Percentiles rank a stretch among this genome's conserved stretches.
phyloP scores from a whole-genome alignment of 768 basidiomycete species.

The Amanita fuliginea region DNA sequence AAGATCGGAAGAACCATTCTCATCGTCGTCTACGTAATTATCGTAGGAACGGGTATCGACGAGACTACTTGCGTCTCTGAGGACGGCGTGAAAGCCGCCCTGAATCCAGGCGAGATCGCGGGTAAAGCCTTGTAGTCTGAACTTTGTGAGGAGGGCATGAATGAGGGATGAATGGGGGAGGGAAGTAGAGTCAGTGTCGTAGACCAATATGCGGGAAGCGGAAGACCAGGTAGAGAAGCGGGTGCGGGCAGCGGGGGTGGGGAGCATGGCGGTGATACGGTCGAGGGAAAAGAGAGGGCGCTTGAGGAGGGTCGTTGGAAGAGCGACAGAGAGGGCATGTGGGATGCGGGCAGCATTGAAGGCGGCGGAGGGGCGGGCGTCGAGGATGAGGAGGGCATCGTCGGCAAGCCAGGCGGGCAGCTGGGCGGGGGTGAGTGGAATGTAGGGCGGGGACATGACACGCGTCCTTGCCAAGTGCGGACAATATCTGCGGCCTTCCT shows the following conservation, averaged over 20 bases:
- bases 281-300: slow-evolving; percentile 78
- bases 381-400: slow-evolving; percentile 55
- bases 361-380: slow-evolving; percentile 78
- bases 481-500: not conserved
- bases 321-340: slow-evolving; percentile 71
- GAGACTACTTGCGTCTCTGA: slow-evolving; percentile 39
- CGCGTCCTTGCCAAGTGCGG: not conserved
- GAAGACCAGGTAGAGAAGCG: slow-evolving; percentile 51
- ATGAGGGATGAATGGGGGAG: slow-evolving; percentile 61
- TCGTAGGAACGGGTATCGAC: slow-evolving; percentile 38
- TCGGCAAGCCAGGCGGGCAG: slow-evolving; percentile 23
- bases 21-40: slow-evolving; percentile 33
- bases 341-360: slow-evolving; percentile 57
- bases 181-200: slow-evolving; percentile 67
- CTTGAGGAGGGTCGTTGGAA: slow-evolving; percentile 90
- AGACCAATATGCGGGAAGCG: slow-evolving; percentile 61
- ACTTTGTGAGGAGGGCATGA: slow-evolving; percentile 65
- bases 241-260: slow-evolving; percentile 41
- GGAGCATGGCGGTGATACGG: slow-evolving; percentile 74
- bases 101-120: slow-evolving; percentile 69
- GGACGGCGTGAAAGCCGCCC: slow-evolving; percentile 74
- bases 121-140: slow-evolving; percentile 37
- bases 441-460: slow-evolving; percentile 12
- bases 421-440: slow-evolving; percentile 14
- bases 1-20: slow-evolving; percentile 23